Conservation (phyloP, 1,139 yeast species). For the Pichia sp. region DNA sequence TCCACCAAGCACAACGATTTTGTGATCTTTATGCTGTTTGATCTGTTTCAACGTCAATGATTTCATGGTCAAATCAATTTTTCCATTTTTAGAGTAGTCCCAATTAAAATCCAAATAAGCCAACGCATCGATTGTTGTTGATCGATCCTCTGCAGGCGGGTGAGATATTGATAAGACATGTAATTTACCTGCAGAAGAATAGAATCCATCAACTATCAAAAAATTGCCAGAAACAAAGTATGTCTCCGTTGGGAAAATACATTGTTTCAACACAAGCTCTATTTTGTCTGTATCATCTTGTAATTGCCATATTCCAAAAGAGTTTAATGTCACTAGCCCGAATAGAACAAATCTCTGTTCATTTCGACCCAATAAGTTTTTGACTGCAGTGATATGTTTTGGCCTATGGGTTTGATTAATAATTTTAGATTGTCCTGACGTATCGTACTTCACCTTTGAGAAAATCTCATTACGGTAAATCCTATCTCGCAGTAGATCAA, state of each 20-base stretch:
- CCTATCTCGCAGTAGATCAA: constrained; percentile 61
- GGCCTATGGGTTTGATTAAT: constrained; percentile 29
- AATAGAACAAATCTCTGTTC: constrained; percentile 71
- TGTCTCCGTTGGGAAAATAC: constrained; percentile 62
- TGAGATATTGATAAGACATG: constrained; percentile 76
- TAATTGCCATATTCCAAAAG: constrained; percentile 65
- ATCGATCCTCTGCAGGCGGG: constrained; percentile 83
- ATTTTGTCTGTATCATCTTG: constrained; percentile 81
- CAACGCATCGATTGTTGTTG: constrained; percentile 58
- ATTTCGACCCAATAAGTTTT: constrained; percentile 80
- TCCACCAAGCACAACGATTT: constrained; percentile 67
- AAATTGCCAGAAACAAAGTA: constrained; percentile 79
- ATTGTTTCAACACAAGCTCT: constrained; percentile 64
- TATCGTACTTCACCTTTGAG: constrained; percentile 42
- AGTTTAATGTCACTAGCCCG: constrained; percentile 65
- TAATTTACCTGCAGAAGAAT: constrained; percentile 66
- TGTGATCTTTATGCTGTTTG: constrained; percentile 40
- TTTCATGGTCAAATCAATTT: constrained; percentile 58
- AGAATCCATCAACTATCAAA: constrained; percentile 80
- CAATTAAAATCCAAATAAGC: constrained; percentile 83
- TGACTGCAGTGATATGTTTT: constrained; percentile 66
- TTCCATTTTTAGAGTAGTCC: constrained; percentile 40
- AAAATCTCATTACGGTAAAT: constrained; percentile 76
- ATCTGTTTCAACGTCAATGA: constrained; percentile 54
- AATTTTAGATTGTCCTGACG: constrained; percentile 37